phyloP scores from a whole-genome alignment of 805 yeast species.

The Schizosaccharomyces octosporus region DNA sequence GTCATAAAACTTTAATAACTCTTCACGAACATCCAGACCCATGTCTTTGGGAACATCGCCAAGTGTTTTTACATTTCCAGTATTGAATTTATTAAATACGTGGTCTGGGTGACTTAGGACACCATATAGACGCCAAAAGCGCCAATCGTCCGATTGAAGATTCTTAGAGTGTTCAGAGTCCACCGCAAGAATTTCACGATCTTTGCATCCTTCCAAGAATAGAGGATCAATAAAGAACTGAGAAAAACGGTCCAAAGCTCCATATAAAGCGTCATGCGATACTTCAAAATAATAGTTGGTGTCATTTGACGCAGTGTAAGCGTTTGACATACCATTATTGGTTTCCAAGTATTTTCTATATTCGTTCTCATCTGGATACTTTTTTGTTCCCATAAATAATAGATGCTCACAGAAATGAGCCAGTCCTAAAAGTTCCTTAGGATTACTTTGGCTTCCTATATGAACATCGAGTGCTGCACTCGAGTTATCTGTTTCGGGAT shows the following conservation, averaged over 20 bases:
- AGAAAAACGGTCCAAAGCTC: constrained; percentile 77
- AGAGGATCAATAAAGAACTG: constrained; percentile 79
- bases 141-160: constrained; percentile 72
- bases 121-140: constrained; percentile 65
- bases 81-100: constrained; percentile 69
- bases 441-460: constrained; percentile 64
- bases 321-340: constrained; percentile 77
- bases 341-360: constrained; percentile 49
- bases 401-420: constrained; percentile 83
- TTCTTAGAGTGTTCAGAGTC: constrained; percentile 91
- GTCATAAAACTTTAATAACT: constrained; percentile 48
- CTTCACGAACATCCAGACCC: constrained; percentile 58
- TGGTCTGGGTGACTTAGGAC: constrained; percentile 46
- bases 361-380: constrained; percentile 53
- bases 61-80: constrained; percentile 64
- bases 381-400: constrained; percentile 56
- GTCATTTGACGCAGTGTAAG: constrained; percentile 69
- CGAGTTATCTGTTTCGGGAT: constrained; percentile 37
- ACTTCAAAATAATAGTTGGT: constrained; percentile 84
- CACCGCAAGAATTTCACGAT: constrained; percentile 80
- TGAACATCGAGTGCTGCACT: constrained; percentile 54
- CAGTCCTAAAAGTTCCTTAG: constrained; percentile 42
- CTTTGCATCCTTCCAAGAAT: constrained; percentile 49
- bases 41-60: constrained; percentile 33
- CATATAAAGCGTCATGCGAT: constrained; percentile 46